Base-by-base conservation (phyloP, 345 rosid species). In the Populus davidiana region DNA sequence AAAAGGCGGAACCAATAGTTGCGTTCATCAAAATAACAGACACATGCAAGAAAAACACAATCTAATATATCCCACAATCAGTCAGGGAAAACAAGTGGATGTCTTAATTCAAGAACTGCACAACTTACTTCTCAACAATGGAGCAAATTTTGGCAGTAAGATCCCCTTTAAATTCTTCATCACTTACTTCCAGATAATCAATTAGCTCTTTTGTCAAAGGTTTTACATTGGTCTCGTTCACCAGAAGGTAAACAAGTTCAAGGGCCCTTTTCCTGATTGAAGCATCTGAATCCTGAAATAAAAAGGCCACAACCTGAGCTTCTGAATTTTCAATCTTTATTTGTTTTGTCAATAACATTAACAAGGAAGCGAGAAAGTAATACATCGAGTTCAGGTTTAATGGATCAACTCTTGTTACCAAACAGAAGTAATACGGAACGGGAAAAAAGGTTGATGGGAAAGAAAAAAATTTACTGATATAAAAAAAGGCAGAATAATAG, bases 81-180 rank as follows among this genome's bases (percentile, higher is more conserved):
- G 38, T 36, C 4, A 66, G 25, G 62, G 59, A 39, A 74, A 76
- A 79, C 38, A 27, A 50, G 44, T 61, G 20, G 41, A 72, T 10
- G 12, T 61, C 36, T 23, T 43, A 16, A 76, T 47, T 72, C 14
- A 76, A 62, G 68, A 78, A 76, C 61, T 69, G 75, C 62, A 76
- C 49, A 74, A 85, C 97, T 90, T 88, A 96, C 99, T 91, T 96
- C 87, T 94, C 99, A 72, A 94, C 93, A 43, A 96, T 90, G 73
- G 94, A 90, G 86, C 99, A 96, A 75, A 96, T 92, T 87, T 93
- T 96, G 82, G 95, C 99, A 69, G 98, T 92, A 84, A 96, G 99
- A 86, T 94, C 97, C 81, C 88, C 98, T 86, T 92, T 96, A 82
- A 96, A 96, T 25, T 96, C 99, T 90, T 87, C 91, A 74, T 94